Evolutionary conservation across 2,329 filamentous ascomycete genomes (phyloP).

Genomic region (Aspergillus versicolor): DNA sequence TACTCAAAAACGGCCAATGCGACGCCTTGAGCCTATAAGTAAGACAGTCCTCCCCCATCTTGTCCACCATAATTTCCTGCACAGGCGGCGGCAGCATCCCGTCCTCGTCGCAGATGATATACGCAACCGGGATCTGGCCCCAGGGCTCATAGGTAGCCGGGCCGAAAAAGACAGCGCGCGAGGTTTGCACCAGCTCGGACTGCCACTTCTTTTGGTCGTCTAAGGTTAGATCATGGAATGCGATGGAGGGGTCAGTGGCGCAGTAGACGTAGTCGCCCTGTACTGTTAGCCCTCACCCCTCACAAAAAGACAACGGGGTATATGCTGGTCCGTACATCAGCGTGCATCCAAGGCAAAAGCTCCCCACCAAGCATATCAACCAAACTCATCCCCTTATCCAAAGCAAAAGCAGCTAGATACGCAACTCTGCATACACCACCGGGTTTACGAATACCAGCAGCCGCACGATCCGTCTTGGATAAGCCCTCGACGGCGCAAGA

Average conservation of each 20-base stretch:
- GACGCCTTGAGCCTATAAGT: constrained; percentile 35
- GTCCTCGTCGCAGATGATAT: constrained; percentile 40
- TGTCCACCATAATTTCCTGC: constrained; percentile 33
- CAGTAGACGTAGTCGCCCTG: constrained; percentile 19
- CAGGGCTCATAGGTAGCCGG: constrained; percentile 31
- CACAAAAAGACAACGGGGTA: too few relatives aligned
- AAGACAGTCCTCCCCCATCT: constrained; percentile 24
- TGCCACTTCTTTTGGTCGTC: constrained; percentile 25
- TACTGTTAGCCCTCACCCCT: too few relatives aligned
- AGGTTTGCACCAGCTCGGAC: constrained; percentile 23
- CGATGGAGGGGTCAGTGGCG: neutral
- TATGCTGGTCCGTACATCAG: constrained; percentile 9
- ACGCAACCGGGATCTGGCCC: constrained; percentile 34
- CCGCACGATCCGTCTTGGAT: constrained; percentile 18
- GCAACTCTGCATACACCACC: constrained; percentile 29
- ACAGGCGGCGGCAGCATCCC: constrained; percentile 25
- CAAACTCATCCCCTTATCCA: constrained; percentile 34
- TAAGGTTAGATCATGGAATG: constrained; percentile 25
- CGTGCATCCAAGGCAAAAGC: constrained; percentile 19
- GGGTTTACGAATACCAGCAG: too few relatives aligned
- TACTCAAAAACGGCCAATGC: constrained; percentile 45
- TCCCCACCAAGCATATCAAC: constrained; percentile 25
- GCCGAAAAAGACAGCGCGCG: constrained; percentile 25
- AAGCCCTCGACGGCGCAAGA: constrained; percentile 31
- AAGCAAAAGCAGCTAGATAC: constrained; percentile 36